Evolutionary conservation across 2,329 filamentous ascomycete species (phyloP).

Genomic region (Cyphellophora attinorum): DNA sequence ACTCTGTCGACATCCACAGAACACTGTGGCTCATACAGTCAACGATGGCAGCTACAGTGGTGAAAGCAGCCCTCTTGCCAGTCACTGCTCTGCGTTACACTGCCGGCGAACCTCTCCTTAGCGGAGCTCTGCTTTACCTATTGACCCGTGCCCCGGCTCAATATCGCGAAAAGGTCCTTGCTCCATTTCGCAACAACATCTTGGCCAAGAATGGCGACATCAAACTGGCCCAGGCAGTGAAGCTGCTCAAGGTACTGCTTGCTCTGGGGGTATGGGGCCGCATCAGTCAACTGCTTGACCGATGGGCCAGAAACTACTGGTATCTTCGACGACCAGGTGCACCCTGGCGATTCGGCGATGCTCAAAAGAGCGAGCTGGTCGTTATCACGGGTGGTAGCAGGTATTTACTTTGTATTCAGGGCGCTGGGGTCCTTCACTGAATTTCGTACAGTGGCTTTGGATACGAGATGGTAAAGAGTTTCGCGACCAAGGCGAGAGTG

Average conservation of each 20-base stretch:
- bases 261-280: slow-evolving; percentile 42
- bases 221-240: slow-evolving; percentile 9
- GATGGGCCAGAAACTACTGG: slow-evolving; percentile 32
- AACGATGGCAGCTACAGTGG: too few relatives aligned
- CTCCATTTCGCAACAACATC: slow-evolving; percentile 5
- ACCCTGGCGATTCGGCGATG: slow-evolving; percentile 19
- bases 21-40: too few relatives aligned
- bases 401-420: too few relatives aligned
- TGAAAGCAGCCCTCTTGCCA: too few relatives aligned
- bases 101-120: slow-evolving; percentile 13
- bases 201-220: slow-evolving; percentile 3
- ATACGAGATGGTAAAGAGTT: slow-evolving; percentile 50
- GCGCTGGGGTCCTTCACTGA: too few relatives aligned
- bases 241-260: slow-evolving; percentile 37
- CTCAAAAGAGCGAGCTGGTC: slow-evolving; percentile 24
- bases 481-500: slow-evolving; percentile 55
- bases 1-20: too few relatives aligned
- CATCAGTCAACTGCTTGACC: slow-evolving; percentile 44
- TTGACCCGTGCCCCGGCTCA: slow-evolving; percentile 12
- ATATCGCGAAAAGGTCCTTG: slow-evolving; percentile 9
- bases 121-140: slow-evolving; percentile 11
- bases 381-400: slow-evolving; percentile 53
- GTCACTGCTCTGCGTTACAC: slow-evolving; percentile 6
- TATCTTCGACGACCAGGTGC: slow-evolving; percentile 25
- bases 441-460: slow-evolving; percentile 69